Conservation (phyloP, 805 yeast genomes). For the Nakazawaea ambrosiae region DNA sequence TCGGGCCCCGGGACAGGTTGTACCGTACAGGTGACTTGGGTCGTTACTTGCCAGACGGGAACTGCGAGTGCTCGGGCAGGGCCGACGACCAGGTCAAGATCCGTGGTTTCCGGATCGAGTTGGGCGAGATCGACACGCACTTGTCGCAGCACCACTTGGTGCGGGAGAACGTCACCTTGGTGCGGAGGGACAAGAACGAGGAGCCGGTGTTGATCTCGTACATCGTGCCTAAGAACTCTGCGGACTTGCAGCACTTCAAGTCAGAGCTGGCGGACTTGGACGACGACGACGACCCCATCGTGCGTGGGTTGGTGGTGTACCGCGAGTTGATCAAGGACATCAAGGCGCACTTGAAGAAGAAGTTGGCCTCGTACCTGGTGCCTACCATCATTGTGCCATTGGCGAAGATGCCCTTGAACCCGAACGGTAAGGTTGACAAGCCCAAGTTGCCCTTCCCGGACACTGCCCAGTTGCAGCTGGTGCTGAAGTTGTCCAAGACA, state of each 20-base stretch:
- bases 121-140: constrained; percentile 98
- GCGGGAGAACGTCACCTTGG: constrained; percentile 89
- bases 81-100: constrained; percentile 99
- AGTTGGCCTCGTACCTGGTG: constrained; percentile 88
- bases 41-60: constrained; percentile 93
- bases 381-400: constrained; percentile 90
- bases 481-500: constrained; percentile 42
- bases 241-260: constrained; percentile 41
- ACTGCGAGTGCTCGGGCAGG: constrained; percentile 96
- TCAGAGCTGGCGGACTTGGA: constrained; percentile 41
- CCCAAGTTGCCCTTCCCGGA: constrained; percentile 96
- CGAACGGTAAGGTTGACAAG: constrained; percentile 97
- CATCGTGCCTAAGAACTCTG: constrained; percentile 65
- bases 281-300: constrained; percentile 53
- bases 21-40: constrained; percentile 98
- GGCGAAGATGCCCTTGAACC: constrained; percentile 82
- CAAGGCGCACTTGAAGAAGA: constrained; percentile 74
- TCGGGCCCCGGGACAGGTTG: constrained; percentile 91
- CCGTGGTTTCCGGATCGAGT: constrained; percentile 96
- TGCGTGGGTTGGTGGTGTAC: constrained; percentile 71
- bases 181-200: constrained; percentile 84
- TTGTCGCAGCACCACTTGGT: constrained; percentile 89
- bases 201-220: constrained; percentile 90
- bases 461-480: constrained; percentile 73
- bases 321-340: constrained; percentile 74